These are phyloP conservation scores for Aegilops speltoides DNA, from an alignment of 176 grass and related monocot genomes.

Conservation along the genomic window DNA sequence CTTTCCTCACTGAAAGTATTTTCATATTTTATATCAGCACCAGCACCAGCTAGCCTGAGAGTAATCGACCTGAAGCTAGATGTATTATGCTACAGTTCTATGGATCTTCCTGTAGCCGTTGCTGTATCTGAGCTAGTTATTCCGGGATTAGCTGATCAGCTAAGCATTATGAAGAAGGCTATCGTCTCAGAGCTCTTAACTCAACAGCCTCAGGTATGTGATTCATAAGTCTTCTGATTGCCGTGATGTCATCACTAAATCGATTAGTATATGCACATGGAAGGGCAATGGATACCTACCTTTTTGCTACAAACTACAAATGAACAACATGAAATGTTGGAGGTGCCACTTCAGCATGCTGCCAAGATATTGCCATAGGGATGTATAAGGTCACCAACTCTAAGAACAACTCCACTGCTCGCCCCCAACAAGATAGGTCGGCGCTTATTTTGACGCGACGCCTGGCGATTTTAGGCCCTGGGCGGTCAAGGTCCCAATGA, in stretches of 20 bases:
- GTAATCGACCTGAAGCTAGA: conserved; percentile 73
- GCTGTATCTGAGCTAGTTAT: conserved; percentile 74
- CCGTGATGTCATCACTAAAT: conserved; percentile 1
- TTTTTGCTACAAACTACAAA: neutral
- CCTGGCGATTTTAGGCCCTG: too few relatives aligned
- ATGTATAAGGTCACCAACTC: neutral
- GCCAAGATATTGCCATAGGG: neutral
- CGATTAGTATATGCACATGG: neutral
- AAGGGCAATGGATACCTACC: neutral
- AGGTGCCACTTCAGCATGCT: conserved; percentile 6
- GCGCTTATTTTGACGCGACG: too few relatives aligned
- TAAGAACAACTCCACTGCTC: too few relatives aligned
- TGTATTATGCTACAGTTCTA: conserved; percentile 75
- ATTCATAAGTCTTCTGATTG: conserved; percentile 16
- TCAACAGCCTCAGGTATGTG: conserved; percentile 60
- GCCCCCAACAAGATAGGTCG: too few relatives aligned
- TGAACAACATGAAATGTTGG: neutral
- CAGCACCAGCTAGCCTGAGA: conserved; percentile 51
- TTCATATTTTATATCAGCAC: conserved; percentile 39
- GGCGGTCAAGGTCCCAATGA: too few relatives aligned
- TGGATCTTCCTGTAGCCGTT: conserved; percentile 51
- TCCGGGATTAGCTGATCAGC: conserved; percentile 77
- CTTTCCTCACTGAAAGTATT: conserved; percentile 14
- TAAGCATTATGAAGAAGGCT: conserved; percentile 59
- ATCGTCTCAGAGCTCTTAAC: conserved; percentile 47